These are phyloP conservation scores for Lavandula angustifolia DNA, from an alignment of 257 asterid species.

Conservation along the genomic window DNA sequence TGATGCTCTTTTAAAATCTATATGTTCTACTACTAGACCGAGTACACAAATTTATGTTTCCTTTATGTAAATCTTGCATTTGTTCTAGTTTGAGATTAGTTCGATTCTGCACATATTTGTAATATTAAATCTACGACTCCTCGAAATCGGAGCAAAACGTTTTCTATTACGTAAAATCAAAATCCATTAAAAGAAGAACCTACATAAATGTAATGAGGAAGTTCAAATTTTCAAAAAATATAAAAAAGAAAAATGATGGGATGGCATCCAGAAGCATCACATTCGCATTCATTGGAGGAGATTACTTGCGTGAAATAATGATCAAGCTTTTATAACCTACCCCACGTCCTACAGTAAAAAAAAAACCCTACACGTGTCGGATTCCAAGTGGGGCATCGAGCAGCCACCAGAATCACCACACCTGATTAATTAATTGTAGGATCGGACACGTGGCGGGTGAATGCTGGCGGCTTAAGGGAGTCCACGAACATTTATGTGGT, in stretches of 20 bases:
- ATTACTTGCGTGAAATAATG: slow-evolving; percentile 32
- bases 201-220: neutral
- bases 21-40: too few relatives aligned
- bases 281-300: slow-evolving; percentile 30
- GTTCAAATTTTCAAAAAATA: neutral
- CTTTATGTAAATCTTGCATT: too few relatives aligned
- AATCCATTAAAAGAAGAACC: neutral
- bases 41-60: too few relatives aligned
- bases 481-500: slow-evolving; percentile 34
- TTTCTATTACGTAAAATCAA: neutral
- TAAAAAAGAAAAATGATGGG: slow-evolving; percentile 6
- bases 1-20: too few relatives aligned
- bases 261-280: slow-evolving; percentile 17
- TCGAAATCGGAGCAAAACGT: too few relatives aligned
- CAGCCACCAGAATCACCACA: slow-evolving; percentile 17
- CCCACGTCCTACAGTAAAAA: slow-evolving; percentile 18
- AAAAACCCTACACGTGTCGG: slow-evolving; percentile 24
- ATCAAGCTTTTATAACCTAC: slow-evolving; percentile 1
- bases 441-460: slow-evolving; percentile 32
- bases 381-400: neutral
- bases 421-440: neutral
- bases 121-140: too few relatives aligned
- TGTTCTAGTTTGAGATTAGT: too few relatives aligned
- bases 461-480: slow-evolving; percentile 30
- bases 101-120: too few relatives aligned